A percentile compares a stretch with the other conserved stretches of the same genome.
phyloP scores from a whole-genome alignment of 208 protist genomes.

The Crithidia thermophila region DNA sequence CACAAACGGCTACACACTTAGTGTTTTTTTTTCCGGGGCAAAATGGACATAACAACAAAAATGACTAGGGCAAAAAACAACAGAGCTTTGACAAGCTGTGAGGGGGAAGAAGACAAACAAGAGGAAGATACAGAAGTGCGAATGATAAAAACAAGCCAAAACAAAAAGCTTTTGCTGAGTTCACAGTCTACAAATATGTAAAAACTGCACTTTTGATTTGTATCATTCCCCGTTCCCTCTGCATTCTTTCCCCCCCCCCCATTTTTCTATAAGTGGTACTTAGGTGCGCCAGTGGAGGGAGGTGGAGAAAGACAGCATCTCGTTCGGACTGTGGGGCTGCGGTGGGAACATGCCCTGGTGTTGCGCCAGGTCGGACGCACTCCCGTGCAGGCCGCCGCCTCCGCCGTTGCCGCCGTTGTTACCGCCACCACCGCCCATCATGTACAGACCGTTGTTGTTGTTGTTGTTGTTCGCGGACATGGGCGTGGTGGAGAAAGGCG shows the following conservation, averaged over 20 bases:
- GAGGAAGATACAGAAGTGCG: background rate
- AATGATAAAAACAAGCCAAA: background rate
- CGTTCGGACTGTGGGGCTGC: slow-evolving; percentile 24
- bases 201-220: too few species aligned
- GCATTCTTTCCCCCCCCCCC: background rate
- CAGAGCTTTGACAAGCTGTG: too few species aligned
- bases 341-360: slow-evolving; percentile 18
- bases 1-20: too few species aligned
- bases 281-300: slow-evolving; percentile 28
- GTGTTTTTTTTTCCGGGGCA: too few species aligned
- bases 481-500: slow-evolving; percentile 31
- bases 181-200: too few species aligned
- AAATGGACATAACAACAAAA: background rate
- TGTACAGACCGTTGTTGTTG: slow-evolving; percentile 12
- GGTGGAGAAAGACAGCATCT: slow-evolving; percentile 30
- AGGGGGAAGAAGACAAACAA: background rate
- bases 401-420: background rate
- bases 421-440: slow-evolving; percentile 14
- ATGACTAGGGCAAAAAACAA: too few species aligned
- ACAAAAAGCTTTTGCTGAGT: too few species aligned
- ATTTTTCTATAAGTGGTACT: background rate
- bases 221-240: background rate
- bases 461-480: slow-evolving; percentile 3
- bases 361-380: slow-evolving; percentile 1
- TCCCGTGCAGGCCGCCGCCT: background rate